Percentiles rank a stretch among this genome's conserved stretches.
These are phyloP conservation scores for Coniella vitis DNA, from an alignment of 2,329 filamentous ascomycete species.

Conservation along the genomic window DNA sequence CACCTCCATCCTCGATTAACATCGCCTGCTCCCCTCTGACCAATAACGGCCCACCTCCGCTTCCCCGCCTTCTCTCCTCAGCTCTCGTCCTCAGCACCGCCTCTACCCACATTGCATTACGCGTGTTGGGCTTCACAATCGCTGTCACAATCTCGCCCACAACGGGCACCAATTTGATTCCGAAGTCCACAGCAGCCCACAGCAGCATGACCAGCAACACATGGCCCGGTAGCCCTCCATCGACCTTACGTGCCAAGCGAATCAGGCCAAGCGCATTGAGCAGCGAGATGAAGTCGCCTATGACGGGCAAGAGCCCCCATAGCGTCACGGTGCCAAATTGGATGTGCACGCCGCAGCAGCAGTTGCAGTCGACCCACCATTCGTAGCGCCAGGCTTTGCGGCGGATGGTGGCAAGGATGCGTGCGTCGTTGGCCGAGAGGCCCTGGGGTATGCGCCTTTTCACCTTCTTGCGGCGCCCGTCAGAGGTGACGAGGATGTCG, in stretches of 20 bases:
- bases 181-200: conserved; percentile 14
- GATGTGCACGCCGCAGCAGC: conserved; percentile 14
- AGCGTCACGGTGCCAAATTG: conserved; percentile 14
- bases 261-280: conserved; percentile 12
- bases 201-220: conserved; percentile 7
- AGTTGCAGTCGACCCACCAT: conserved; percentile 16
- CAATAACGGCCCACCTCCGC: not conserved
- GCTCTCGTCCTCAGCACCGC: conserved; percentile 5
- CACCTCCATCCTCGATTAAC: not conserved
- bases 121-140: conserved; percentile 14
- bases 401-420: conserved; percentile 9
- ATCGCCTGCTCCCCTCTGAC: not conserved
- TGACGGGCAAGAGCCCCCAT: conserved; percentile 12
- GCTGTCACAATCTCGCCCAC: conserved; percentile 11
- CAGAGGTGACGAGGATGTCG: conserved; percentile 10
- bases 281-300: conserved; percentile 13
- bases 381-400: conserved; percentile 15
- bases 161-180: conserved; percentile 11
- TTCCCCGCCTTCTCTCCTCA: not conserved
- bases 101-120: conserved; percentile 12
- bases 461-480: conserved; percentile 13
- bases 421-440: conserved; percentile 9
- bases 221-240: conserved; percentile 8
- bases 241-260: conserved; percentile 8
- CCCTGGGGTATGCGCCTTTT: conserved; percentile 9